Base-by-base conservation (phyloP, 176 grass and related monocot genomes). In the Carex pumila region DNA sequence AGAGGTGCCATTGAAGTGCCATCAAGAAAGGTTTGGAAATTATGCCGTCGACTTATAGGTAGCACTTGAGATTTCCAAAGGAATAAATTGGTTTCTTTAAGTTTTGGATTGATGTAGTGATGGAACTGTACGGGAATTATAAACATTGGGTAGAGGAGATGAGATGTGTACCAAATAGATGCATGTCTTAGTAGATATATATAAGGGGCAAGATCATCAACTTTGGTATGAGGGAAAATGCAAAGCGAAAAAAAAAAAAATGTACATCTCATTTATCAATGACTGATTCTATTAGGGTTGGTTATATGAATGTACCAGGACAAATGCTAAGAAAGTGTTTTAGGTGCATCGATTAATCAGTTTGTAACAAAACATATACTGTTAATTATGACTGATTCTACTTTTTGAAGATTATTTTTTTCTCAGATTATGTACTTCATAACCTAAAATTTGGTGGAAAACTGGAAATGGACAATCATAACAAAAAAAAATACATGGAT, bases 381-480 rank as follows among this genome's bases (percentile, higher is more conserved):
- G 66, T 75, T 49, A 67, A 9, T 47, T 19, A 25, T 62, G 78
- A 62, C 32, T 58, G 19, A 41, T 62, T 72, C n/a, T 64, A 63
- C 21, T 72, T 72, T 1, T 72, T 9, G 12, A 50, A 37, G 0
- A 7, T 8, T 39, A 12, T 49, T 72, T 50, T 25, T 17, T 37
- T 29, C n/a, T 25, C 89, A 98, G 95, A 95, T 85, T 98, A 95
- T 89, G 91, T 89, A 62, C 93, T 95, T 86, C 79, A 79, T 58
- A 77, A 86, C 69, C 84, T n/a, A 8, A 98, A 72, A 58, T 98
- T 95, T 85, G 95, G 92, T 30, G 91, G 95, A 81, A 98, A 98
- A n/a, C n/a, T n/a, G n/a, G n/a, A n/a, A n/a, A n/a, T 95, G 95
- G 91, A 69, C 95, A 98, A 72, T 98, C 19, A 98, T 98, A 85